phyloP scores from a whole-genome alignment of 2,329 filamentous ascomycete species.

The Neoscytalidium dimidiatum region DNA sequence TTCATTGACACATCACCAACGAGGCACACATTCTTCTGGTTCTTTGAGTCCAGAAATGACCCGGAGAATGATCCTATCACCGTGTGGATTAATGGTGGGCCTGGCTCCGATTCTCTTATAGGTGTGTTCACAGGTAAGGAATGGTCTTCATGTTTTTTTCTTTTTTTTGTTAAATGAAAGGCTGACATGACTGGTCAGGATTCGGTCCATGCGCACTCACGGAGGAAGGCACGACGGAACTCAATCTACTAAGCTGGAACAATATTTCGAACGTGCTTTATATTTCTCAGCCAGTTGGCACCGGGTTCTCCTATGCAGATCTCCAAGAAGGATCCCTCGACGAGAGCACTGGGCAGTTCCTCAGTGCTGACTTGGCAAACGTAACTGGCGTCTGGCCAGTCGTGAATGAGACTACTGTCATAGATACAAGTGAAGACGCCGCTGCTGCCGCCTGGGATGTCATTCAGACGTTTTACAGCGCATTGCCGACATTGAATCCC shows the following conservation, averaged over 20 bases:
- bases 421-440: constrained; percentile 37
- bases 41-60: constrained; percentile 61
- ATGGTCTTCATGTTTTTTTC: not conserved
- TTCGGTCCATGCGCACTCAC: constrained; percentile 49
- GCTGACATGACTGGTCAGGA: constrained; percentile 46
- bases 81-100: constrained; percentile 47
- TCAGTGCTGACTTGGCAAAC: constrained; percentile 25
- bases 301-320: constrained; percentile 42
- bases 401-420: constrained; percentile 45
- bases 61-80: constrained; percentile 57
- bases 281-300: constrained; percentile 41
- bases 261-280: constrained; percentile 42
- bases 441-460: constrained; percentile 39
- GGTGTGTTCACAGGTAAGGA: constrained; percentile 10
- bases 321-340: not conserved
- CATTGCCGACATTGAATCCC: constrained; percentile 45
- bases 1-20: constrained; percentile 9
- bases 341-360: not conserved
- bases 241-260: constrained; percentile 43
- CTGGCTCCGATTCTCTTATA: constrained; percentile 8
- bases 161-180: constrained; percentile 51
- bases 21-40: constrained; percentile 62
- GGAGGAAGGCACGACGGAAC: constrained; percentile 37
- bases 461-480: constrained; percentile 37
- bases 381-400: constrained; percentile 32